A percentile compares a stretch with the other conserved stretches of the same genome.
phyloP scores from a whole-genome alignment of 108 stramenopile species.

The Nannochloropsis gaditana region DNA sequence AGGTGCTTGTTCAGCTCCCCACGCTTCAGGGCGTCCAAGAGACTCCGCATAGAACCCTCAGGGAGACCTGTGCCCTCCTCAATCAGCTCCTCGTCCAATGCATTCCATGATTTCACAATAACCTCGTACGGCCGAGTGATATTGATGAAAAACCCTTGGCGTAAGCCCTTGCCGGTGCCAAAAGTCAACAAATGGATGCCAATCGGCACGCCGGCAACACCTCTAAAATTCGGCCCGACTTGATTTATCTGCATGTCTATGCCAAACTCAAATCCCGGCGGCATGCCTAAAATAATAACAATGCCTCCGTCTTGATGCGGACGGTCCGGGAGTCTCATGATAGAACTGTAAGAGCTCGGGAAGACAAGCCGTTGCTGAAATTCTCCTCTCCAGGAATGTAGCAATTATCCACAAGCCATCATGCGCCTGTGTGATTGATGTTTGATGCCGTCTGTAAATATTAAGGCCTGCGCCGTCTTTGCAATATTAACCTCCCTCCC shows the following conservation, averaged over 20 bases:
- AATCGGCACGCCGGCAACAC: background rate
- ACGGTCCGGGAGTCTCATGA: too few species aligned
- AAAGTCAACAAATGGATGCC: background rate
- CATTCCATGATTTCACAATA: background rate
- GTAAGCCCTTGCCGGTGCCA: background rate
- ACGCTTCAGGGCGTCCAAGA: background rate
- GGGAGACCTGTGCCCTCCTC: background rate
- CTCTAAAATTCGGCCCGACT: background rate
- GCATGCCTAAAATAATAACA: background rate
- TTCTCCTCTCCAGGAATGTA: too few species aligned
- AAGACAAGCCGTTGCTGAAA: too few species aligned
- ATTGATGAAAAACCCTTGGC: background rate
- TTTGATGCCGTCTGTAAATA: too few species aligned
- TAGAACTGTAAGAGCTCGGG: too few species aligned
- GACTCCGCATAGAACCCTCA: constrained; percentile 1
- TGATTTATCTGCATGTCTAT: constrained; percentile 1
- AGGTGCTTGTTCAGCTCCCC: constrained; percentile 11
- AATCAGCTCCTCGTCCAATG: background rate
- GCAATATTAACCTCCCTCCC: too few species aligned
- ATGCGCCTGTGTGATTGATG: too few species aligned
- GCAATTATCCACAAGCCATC: too few species aligned
- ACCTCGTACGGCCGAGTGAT: constrained; percentile 15
- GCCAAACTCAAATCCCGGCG: background rate
- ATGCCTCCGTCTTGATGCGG: background rate
- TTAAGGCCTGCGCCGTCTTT: too few species aligned